Conservation (phyloP, 2,329 filamentous ascomycete species). For the Alternaria sp. region DNA sequence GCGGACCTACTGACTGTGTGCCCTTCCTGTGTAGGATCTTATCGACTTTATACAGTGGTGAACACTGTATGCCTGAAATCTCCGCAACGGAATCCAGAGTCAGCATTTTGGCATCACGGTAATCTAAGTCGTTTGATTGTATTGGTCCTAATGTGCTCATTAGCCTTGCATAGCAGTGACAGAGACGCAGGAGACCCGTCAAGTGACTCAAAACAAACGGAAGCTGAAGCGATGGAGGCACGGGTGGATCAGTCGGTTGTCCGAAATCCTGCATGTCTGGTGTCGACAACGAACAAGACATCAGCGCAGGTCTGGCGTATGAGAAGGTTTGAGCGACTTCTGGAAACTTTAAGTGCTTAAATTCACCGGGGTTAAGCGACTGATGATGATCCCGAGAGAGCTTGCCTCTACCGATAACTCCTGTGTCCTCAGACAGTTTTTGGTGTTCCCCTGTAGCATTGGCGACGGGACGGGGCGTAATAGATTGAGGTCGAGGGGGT, state of each 20-base stretch:
- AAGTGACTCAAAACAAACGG: background rate
- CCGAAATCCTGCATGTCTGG: background rate
- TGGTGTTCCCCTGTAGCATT: background rate
- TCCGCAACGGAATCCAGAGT: background rate
- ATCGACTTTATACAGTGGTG: background rate
- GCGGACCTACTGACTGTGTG: background rate
- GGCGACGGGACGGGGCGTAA: background rate
- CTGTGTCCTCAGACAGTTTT: background rate
- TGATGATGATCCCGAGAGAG: background rate
- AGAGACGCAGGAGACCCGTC: background rate
- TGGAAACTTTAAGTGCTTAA: background rate
- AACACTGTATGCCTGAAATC: background rate
- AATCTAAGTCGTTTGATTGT: background rate
- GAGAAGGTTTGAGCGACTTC: constrained; percentile 13
- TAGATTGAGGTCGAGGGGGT: constrained; percentile 5
- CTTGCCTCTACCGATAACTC: background rate
- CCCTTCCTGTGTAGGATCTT: background rate
- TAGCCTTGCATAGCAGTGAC: background rate
- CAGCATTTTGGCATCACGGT: background rate
- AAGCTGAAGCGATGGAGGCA: background rate
- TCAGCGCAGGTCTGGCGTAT: background rate
- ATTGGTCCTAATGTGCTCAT: constrained; percentile 3
- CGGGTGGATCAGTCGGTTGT: background rate
- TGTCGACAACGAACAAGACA: background rate
- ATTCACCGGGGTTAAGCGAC: background rate